A percentile compares a stretch with the other conserved stretches of the same genome.
phyloP scores from a whole-genome alignment of 129 eudicot genomes.

The Pulicaria dysenterica region DNA sequence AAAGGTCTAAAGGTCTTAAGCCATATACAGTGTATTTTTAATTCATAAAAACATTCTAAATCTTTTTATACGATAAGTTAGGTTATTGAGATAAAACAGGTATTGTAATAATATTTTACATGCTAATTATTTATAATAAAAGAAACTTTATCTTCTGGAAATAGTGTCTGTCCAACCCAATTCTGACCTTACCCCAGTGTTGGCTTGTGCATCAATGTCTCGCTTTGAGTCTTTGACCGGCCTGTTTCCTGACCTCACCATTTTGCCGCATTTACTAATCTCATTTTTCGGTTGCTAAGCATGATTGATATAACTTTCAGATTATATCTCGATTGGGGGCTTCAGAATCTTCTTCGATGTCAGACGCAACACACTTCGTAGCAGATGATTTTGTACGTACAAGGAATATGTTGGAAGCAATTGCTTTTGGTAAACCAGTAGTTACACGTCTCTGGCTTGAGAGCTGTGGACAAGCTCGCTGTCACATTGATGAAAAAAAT shows the following conservation, averaged over 20 bases:
- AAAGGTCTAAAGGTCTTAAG: background rate
- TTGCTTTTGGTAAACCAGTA: conserved; percentile 84
- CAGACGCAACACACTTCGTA: conserved; percentile 89
- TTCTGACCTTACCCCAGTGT: background rate
- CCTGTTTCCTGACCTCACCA: background rate
- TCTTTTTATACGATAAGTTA: background rate
- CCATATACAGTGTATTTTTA: background rate
- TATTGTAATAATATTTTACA: background rate
- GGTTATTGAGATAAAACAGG: background rate
- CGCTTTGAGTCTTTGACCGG: background rate
- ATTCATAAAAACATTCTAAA: background rate
- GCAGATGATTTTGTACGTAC: conserved; percentile 91
- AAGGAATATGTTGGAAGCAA: conserved; percentile 94
- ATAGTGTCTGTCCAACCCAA: background rate
- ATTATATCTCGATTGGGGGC: conserved; percentile 71
- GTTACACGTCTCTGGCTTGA: conserved; percentile 88
- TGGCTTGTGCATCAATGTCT: background rate
- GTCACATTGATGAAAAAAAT: conserved; percentile 77
- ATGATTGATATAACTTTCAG: conserved; percentile 38
- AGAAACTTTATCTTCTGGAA: background rate
- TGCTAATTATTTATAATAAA: background rate
- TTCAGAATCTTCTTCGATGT: conserved; percentile 61
- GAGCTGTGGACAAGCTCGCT: conserved; percentile 76
- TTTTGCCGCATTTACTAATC: background rate
- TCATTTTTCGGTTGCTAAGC: conserved; percentile 4